Evolutionary conservation across 352 stramenopile genomes (phyloP).

Genomic region (Phytophthora aleatoria): DNA sequence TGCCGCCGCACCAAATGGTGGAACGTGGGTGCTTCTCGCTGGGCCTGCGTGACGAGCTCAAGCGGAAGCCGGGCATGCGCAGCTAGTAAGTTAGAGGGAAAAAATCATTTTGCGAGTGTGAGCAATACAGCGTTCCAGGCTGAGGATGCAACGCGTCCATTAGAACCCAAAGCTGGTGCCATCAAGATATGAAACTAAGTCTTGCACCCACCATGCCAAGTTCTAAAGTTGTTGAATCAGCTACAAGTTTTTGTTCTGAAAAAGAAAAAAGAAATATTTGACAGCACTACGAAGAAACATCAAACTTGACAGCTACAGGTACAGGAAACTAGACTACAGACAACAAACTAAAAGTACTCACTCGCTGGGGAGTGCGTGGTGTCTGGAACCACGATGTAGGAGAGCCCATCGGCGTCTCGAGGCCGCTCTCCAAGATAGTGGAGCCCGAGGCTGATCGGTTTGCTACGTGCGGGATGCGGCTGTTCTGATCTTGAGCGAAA

Average conservation of each 20-base stretch:
- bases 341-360: conserved; percentile 17
- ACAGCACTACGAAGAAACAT: neutral
- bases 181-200: conserved; percentile 8
- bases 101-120: conserved; percentile 15
- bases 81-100: conserved; percentile 18
- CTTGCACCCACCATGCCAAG: neutral
- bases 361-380: conserved; percentile 21
- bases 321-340: conserved; percentile 14
- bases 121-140: conserved; percentile 5
- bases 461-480: conserved; percentile 31
- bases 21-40: conserved; percentile 76
- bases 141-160: conserved; percentile 9
- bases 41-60: conserved; percentile 70
- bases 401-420: conserved; percentile 30
- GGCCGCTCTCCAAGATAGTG: conserved; percentile 27
- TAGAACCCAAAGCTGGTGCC: conserved; percentile 6
- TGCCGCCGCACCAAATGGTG: conserved; percentile 76
- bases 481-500: conserved; percentile 39
- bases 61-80: conserved; percentile 48
- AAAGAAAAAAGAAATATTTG: conserved; percentile 4
- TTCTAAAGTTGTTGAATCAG: neutral
- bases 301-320: neutral
- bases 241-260: neutral
- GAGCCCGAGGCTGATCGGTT: conserved; percentile 27
- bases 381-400: conserved; percentile 33